Base-by-base conservation (phyloP, 352 stramenopile genomes). In the Pythium rishiriense region DNA sequence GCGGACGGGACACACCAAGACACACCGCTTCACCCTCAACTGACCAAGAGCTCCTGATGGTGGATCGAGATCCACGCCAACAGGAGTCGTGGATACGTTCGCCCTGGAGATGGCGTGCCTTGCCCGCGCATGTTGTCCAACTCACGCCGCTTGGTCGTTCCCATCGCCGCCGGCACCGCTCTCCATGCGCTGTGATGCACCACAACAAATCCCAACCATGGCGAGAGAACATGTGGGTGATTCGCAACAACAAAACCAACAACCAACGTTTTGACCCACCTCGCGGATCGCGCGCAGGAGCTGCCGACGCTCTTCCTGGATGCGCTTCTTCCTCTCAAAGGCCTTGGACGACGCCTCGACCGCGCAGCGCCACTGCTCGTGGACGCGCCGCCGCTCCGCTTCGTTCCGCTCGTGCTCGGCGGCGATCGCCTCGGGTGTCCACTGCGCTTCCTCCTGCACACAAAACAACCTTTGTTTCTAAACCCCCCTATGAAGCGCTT, bases 221-320 rank as follows among this genome's bases (percentile, higher is more conserved):
- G 37, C n/a, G 37, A n/a, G n/a, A n/a, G 14, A 69, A 37, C 11
- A 52, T 39, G 39, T 22, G 43, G 43, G 46, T 19, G 26, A 8
- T n/a, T n/a, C n/a, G n/a, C n/a, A n/a, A n/a, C n/a, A n/a, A n/a
- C n/a, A n/a, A n/a, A n/a, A n/a, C n/a, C n/a, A n/a, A n/a, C n/a
- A n/a, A n/a, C n/a, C n/a, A n/a, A n/a, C n/a, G n/a, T n/a, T n/a
- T n/a, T n/a, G n/a, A n/a, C 51, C 10, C 57, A 90, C 81, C 79
- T 91, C 72, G 55, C 83, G 79, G 59, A 91, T 77, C 14, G 78
- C 65, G 10, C 60, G 58, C 35, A 93, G 72, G 14, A 93, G 59
- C 19, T 73, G 64, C 67, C 75, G 63, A 0, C 83, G 73, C 65
- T 93, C 82, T 9, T 73, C 64, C 24, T 79, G 48, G 49, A 92